Evolutionary conservation across 2,329 filamentous ascomycete species (phyloP).

Genomic region (Pestalotiopsis sp.): DNA sequence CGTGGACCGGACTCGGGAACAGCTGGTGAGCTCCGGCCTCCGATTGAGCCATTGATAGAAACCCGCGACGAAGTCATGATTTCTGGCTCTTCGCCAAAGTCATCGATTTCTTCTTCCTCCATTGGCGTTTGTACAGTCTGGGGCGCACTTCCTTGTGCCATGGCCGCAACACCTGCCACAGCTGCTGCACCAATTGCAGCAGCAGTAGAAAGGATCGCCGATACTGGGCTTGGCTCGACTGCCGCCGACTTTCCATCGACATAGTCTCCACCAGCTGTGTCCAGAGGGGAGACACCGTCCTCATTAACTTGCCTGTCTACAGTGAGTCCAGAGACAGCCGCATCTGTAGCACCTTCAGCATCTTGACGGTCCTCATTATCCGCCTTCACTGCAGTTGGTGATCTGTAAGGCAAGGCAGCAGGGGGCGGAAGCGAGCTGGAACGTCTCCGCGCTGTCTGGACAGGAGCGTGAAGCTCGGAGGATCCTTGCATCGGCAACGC

Average conservation of each 20-base stretch:
- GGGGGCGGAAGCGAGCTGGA: slow-evolving; percentile 53
- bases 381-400: slow-evolving; percentile 19
- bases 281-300: slow-evolving; percentile 13
- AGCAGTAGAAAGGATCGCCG: slow-evolving; percentile 18
- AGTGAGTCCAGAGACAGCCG: background rate
- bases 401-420: slow-evolving; percentile 27
- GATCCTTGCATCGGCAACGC: slow-evolving; percentile 38
- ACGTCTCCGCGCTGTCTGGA: slow-evolving; percentile 40
- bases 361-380: slow-evolving; percentile 10
- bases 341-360: background rate
- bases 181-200: slow-evolving; percentile 19
- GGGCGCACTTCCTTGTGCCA: slow-evolving; percentile 15
- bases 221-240: slow-evolving; percentile 13
- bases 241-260: slow-evolving; percentile 10
- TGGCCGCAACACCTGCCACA: slow-evolving; percentile 14
- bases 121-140: slow-evolving; percentile 16
- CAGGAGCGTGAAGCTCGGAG: slow-evolving; percentile 34
- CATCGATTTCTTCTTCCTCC: slow-evolving; percentile 47
- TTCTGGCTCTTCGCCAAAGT: slow-evolving; percentile 62
- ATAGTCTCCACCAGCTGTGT: slow-evolving; percentile 14
- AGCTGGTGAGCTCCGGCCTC: slow-evolving; percentile 52
- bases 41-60: slow-evolving; percentile 53
- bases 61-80: slow-evolving; percentile 60
- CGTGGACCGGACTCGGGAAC: slow-evolving; percentile 47
- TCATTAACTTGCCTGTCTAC: background rate